Conservation (phyloP, 208 protist genomes). For the Leishmania guyanensis region DNA sequence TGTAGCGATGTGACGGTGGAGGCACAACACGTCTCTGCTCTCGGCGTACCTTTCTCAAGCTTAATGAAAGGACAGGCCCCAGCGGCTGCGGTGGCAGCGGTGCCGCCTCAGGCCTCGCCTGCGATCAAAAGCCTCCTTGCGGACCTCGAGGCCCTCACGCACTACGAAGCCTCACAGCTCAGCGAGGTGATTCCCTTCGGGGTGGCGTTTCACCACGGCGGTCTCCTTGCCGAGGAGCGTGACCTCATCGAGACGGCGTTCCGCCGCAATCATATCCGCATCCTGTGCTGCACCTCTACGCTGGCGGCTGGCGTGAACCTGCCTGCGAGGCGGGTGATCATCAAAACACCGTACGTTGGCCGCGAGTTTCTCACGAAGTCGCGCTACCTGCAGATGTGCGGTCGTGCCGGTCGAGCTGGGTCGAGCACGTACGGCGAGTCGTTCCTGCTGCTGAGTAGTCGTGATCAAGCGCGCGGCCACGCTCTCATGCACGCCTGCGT, state of each 20-base stretch:
- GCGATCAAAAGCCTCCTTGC: conserved; percentile 36
- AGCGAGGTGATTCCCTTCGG: conserved; percentile 65
- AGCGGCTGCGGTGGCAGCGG: conserved; percentile 15
- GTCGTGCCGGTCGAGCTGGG: conserved; percentile 81
- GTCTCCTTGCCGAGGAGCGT: conserved; percentile 82
- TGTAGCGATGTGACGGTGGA: neutral
- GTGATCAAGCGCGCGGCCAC: conserved; percentile 46
- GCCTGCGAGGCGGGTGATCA: conserved; percentile 89
- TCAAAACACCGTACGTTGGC: conserved; percentile 78
- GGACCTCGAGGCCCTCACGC: conserved; percentile 45
- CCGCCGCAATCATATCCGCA: conserved; percentile 59
- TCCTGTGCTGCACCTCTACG: conserved; percentile 93
- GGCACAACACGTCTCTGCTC: neutral
- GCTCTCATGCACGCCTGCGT: conserved; percentile 52
- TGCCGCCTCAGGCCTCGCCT: conserved; percentile 23
- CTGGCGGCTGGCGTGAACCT: conserved; percentile 94
- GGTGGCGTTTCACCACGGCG: conserved; percentile 91
- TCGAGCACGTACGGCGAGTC: conserved; percentile 86
- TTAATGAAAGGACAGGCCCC: neutral
- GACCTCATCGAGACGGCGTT: conserved; percentile 84
- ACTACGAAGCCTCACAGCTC: conserved; percentile 44
- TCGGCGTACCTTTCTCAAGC: conserved; percentile 8
- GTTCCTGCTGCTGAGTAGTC: conserved; percentile 61
- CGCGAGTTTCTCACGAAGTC: conserved; percentile 67
- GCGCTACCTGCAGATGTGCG: conserved; percentile 86